Evolutionary conservation across 805 yeast species (phyloP), one percentile per base, ranked within the genome.

Genomic region (Metschnikowia baotianmanensis): DNA sequence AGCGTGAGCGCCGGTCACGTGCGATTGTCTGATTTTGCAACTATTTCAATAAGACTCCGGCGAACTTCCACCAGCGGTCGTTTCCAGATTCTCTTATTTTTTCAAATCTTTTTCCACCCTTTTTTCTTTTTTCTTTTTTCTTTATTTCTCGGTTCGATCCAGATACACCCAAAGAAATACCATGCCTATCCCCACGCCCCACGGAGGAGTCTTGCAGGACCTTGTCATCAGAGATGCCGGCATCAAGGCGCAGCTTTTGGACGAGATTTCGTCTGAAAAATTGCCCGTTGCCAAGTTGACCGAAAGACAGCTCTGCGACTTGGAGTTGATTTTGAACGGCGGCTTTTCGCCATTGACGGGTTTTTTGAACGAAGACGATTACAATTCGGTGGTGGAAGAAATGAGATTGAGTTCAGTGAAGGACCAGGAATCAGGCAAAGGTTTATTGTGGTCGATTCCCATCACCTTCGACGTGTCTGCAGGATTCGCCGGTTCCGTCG

Each of bases 161-260:
- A n/a, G n/a, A n/a, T n/a, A 10, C 4, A 25, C 33, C 13, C 9
- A n/a, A 11, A 20, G 16, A 16, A 10, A 25, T 28, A 31, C 13
- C 13, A 82, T 82, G 86, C 82, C 83, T 44, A 63, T 68, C 52
- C 71, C 71, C 36, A 67, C 80, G 55, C 96, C 98, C 43, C 97
- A 91, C 77, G 98, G 97, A 60, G 96, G 96, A 55, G 71, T 72
- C 40, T 77, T 90, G 51, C 83, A 90, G 65, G 98, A 90, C 62
- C 75, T 90, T 47, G 75, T 89, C 43, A 78, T 81, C 40, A 82
- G 98, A 66, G 98, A 90, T 62, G 77, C 80, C 24, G 61, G 77
- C 28, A 78, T 76, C 50, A 80, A 76, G 52, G 59, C 59, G 5
- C 69, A 74, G 38, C 72, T 90, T 31, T 56, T 83, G 31, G 57